Conservation (phyloP, 1,284 basidiomycete genomes). For the Cryptococcus amylolentus region DNA sequence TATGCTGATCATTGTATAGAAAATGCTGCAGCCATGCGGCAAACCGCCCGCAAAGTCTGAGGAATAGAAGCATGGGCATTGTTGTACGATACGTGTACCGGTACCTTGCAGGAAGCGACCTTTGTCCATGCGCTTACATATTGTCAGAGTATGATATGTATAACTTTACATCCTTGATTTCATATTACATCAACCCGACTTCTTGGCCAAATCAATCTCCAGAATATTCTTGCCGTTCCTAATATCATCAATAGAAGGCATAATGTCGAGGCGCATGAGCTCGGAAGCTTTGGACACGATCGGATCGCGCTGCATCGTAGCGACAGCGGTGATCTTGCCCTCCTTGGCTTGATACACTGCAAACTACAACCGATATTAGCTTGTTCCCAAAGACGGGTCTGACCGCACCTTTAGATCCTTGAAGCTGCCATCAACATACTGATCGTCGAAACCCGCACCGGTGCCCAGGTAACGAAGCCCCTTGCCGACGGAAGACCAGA, state of each 20-base stretch:
- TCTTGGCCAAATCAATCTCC: slow-evolving; percentile 34
- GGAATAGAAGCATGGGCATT: slow-evolving; percentile 50
- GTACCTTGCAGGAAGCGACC: no score
- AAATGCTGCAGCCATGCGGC: slow-evolving; percentile 97
- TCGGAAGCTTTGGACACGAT: slow-evolving; percentile 77
- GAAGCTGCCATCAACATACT: slow-evolving; percentile 70
- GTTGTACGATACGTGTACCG: no score
- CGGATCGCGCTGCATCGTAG: slow-evolving; percentile 59
- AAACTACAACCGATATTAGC: slow-evolving; percentile 55
- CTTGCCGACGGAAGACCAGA: slow-evolving; percentile 74
- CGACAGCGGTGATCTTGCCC: slow-evolving; percentile 74
- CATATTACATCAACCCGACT: slow-evolving; percentile 6
- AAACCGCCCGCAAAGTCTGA: slow-evolving; percentile 92
- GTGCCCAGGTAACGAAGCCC: slow-evolving; percentile 78
- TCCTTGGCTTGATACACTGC: slow-evolving; percentile 79
- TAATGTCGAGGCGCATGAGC: slow-evolving; percentile 70
- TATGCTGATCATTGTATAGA: slow-evolving; percentile 53
- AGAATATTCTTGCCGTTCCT: slow-evolving; percentile 54
- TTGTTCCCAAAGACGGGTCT: background rate
- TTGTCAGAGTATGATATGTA: background rate
- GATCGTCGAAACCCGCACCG: slow-evolving; percentile 62
- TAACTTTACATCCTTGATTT: background rate
- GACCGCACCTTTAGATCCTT: slow-evolving; percentile 69
- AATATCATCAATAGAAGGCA: slow-evolving; percentile 76
- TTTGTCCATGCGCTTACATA: background rate